Percentiles rank a stretch among this genome's conserved stretches.
Evolutionary conservation across 495 filamentous ascomycete genomes (phyloP).

Genomic region (Penicillium odoratum): DNA sequence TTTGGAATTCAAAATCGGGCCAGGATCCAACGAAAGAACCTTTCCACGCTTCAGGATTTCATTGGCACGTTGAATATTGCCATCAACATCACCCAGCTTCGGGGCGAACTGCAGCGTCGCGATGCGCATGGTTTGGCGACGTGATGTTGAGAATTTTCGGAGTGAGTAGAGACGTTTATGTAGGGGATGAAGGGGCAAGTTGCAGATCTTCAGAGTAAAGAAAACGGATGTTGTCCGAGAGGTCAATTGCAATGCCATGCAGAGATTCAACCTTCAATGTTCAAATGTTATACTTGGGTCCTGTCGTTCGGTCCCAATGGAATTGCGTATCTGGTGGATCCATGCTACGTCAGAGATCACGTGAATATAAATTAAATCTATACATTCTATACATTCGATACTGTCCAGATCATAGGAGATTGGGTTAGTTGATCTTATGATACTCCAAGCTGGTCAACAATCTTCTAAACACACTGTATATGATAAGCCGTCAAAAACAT

Average conservation of each 20-base stretch:
- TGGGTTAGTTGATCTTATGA: no score
- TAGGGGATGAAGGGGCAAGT: neutral
- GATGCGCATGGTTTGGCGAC: slow-evolving; percentile 62
- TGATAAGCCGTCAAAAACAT: no score
- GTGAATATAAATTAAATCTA: neutral
- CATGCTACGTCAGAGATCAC: slow-evolving; percentile 3
- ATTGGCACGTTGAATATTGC: slow-evolving; percentile 75
- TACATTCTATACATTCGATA: no score
- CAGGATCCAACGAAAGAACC: slow-evolving; percentile 5
- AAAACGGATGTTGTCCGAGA: neutral
- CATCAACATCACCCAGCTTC: slow-evolving; percentile 68
- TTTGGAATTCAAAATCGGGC: neutral
- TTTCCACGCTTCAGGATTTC: slow-evolving; percentile 57
- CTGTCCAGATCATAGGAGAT: neutral
- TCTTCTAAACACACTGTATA: no score
- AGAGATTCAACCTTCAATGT: neutral
- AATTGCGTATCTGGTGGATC: slow-evolving; percentile 4
- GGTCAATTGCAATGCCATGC: slow-evolving; percentile 1
- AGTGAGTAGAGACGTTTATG: neutral
- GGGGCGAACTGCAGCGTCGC: slow-evolving; percentile 80
- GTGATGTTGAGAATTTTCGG: slow-evolving; percentile 20
- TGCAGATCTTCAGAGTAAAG: neutral
- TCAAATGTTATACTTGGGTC: neutral
- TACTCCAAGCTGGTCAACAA: no score
- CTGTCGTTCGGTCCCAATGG: neutral